A percentile compares a stretch with the other conserved stretches of the same genome.
phyloP scores from a whole-genome alignment of 1,139 yeast species.

The Suhomyces bokatorum region DNA sequence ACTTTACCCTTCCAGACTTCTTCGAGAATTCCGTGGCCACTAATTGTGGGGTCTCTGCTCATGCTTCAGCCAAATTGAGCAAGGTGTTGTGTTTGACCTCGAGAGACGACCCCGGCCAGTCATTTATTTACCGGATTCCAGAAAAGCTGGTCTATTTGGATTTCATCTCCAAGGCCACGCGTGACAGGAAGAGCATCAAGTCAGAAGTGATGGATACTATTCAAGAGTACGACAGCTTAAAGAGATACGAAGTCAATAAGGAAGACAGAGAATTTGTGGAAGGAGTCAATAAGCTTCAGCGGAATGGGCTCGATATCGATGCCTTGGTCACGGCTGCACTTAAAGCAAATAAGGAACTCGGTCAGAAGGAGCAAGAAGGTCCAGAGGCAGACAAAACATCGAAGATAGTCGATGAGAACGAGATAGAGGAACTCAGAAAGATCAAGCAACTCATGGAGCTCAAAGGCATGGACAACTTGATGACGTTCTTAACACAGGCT shows the following conservation, averaged over 20 bases:
- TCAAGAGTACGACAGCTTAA: conserved; percentile 23
- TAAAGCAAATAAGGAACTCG: conserved; percentile 12
- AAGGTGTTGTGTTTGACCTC: conserved; percentile 40
- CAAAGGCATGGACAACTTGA: conserved; percentile 68
- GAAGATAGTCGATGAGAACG: conserved; percentile 24
- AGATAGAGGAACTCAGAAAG: conserved; percentile 52
- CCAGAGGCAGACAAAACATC: not conserved
- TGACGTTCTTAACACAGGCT: conserved; percentile 52
- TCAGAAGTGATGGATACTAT: conserved; percentile 28
- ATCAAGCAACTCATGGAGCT: conserved; percentile 61
- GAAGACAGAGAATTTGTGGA: conserved; percentile 28
- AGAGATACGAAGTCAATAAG: conserved; percentile 21
- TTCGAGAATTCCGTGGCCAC: conserved; percentile 40
- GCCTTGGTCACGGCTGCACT: conserved; percentile 28
- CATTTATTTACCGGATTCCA: conserved; percentile 63
- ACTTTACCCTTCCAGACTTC: conserved; percentile 47
- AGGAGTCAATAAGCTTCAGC: conserved; percentile 24
- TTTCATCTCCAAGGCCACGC: conserved; percentile 55
- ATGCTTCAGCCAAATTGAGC: conserved; percentile 34
- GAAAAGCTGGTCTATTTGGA: conserved; percentile 75
- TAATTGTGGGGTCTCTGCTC: conserved; percentile 47
- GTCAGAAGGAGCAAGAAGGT: not conserved
- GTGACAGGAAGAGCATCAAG: conserved; percentile 23
- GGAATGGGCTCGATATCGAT: conserved; percentile 22
- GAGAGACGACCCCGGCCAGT: conserved; percentile 22